Evolutionary conservation across 129 eudicot species (phyloP).

Genomic region (Mikania micrantha): DNA sequence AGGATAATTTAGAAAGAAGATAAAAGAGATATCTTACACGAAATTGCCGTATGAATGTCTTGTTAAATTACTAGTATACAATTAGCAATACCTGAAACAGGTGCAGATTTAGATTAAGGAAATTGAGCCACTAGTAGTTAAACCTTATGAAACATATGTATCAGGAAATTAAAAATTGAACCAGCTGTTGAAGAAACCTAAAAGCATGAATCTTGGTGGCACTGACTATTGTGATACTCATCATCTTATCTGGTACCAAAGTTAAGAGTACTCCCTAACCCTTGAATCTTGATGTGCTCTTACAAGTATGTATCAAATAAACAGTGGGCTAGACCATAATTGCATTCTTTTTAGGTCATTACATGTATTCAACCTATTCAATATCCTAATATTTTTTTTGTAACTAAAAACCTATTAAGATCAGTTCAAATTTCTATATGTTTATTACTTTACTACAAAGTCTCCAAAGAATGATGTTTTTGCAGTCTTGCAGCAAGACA

Average conservation of each 20-base stretch:
- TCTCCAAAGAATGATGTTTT: neutral
- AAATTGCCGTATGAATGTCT: neutral
- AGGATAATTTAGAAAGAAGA: neutral
- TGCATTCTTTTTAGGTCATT: neutral
- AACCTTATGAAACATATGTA: neutral
- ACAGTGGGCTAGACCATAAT: neutral
- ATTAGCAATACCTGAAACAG: neutral
- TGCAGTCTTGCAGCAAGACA: neutral
- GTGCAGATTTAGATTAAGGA: neutral
- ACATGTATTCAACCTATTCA: neutral
- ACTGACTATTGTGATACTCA: neutral
- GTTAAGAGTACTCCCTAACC: neutral
- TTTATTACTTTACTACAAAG: neutral
- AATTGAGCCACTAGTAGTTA: neutral
- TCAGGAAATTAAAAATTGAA: neutral
- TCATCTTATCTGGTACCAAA: neutral
- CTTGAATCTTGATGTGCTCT: neutral
- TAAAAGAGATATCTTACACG: conserved; percentile 3
- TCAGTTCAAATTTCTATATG: neutral
- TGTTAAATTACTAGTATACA: conserved; percentile 1
- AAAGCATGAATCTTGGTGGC: neutral
- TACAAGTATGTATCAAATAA: neutral
- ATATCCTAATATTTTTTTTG: neutral
- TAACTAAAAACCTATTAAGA: neutral
- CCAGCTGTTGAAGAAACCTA: neutral